A percentile compares a stretch with the other conserved stretches of the same genome.
Conservation (phyloP, 331 rosid genomes). For the Cydonia oblonga region DNA sequence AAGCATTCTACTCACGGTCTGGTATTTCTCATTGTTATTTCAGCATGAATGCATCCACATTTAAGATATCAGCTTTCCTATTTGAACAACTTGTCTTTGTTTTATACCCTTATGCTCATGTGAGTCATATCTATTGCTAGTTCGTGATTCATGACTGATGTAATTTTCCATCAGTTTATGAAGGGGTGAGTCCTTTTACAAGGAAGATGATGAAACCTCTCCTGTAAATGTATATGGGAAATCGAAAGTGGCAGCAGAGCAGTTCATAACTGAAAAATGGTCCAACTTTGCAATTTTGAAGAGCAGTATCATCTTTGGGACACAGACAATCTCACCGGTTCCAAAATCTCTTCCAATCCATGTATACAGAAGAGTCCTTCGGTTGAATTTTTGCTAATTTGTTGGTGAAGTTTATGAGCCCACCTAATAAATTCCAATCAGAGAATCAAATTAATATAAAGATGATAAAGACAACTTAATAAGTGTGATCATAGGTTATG, state of each 20-base stretch:
- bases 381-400: neutral
- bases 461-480: neutral
- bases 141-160: slow-evolving; percentile 14
- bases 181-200: slow-evolving; percentile 78
- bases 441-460: neutral
- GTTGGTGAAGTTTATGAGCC: neutral
- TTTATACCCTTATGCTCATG: neutral
- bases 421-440: neutral
- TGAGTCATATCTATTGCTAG: slow-evolving; percentile 6
- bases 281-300: slow-evolving; percentile 69
- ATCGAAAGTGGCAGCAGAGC: slow-evolving; percentile 73
- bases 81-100: slow-evolving; percentile 1
- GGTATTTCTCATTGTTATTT: neutral
- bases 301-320: slow-evolving; percentile 92
- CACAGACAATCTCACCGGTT: slow-evolving; percentile 76
- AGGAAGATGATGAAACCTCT: slow-evolving; percentile 60
- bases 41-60: neutral
- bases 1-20: neutral
- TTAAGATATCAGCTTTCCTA: neutral
- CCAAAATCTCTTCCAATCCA: slow-evolving; percentile 89
- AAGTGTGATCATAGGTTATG: slow-evolving; percentile 3
- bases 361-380: slow-evolving; percentile 22
- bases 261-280: slow-evolving; percentile 53
- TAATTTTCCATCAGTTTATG: slow-evolving; percentile 52
- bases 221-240: slow-evolving; percentile 79